Conservation (phyloP, 768 basidiomycete species). For the Favolaschia claudopus region DNA sequence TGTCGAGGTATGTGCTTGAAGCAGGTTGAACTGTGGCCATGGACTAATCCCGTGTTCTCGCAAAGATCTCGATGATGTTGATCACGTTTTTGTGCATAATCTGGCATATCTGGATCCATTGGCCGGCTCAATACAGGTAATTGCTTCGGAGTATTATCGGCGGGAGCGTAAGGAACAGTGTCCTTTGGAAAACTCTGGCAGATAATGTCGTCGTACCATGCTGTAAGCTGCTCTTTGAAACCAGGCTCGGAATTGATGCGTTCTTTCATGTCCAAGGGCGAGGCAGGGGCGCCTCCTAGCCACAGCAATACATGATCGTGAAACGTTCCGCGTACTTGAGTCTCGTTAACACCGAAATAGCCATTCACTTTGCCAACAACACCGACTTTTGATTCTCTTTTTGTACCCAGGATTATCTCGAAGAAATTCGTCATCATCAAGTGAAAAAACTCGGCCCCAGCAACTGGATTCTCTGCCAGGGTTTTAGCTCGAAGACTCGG, state of each 20-base stretch:
- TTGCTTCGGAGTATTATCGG: neutral
- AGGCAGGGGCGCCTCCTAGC: neutral
- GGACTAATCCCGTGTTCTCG: constrained; percentile 4
- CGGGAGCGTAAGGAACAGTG: neutral
- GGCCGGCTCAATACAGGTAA: neutral
- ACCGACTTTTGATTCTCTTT: constrained; percentile 21
- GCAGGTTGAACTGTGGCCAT: constrained; percentile 10
- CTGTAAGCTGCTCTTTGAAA: neutral
- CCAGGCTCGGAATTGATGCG: neutral
- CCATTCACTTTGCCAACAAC: constrained; percentile 26
- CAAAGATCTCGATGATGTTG: constrained; percentile 13
- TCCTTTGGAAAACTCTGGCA: neutral
- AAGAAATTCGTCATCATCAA: constrained; percentile 32
- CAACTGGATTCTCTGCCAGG: neutral
- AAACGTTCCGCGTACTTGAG: constrained; percentile 29
- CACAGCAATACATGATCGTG: constrained; percentile 35
- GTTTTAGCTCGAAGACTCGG: neutral
- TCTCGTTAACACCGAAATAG: constrained; percentile 36
- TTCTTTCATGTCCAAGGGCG: neutral
- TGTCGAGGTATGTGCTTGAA: too few species aligned
- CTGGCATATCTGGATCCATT: neutral
- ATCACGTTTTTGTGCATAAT: neutral
- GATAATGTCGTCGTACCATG: constrained; percentile 1
- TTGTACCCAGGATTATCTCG: constrained; percentile 27
- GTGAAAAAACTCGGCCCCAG: constrained; percentile 38